phyloP scores from a whole-genome alignment of 2,329 filamentous ascomycete species.

The Aurifilum marmelostoma region DNA sequence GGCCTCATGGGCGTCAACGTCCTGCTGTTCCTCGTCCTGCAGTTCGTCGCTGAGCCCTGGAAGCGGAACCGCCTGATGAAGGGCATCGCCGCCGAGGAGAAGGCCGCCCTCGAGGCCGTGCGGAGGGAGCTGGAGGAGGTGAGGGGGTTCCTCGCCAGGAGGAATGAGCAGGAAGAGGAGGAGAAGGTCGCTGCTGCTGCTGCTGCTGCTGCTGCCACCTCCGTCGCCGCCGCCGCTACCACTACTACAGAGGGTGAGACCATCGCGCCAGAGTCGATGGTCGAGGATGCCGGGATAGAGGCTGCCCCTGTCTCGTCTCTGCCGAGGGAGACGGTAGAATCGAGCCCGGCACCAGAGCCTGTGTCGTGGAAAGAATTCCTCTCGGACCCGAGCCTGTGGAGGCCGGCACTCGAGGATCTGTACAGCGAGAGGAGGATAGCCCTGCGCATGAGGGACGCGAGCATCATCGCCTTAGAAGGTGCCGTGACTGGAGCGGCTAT shows the following conservation, averaged over 20 bases:
- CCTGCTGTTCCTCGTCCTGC: conserved; percentile 80
- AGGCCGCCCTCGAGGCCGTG: conserved; percentile 57
- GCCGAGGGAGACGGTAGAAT: conserved; percentile 27
- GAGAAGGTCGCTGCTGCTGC: conserved; percentile 24
- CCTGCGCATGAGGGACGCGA: conserved; percentile 70
- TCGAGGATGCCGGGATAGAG: conserved; percentile 37
- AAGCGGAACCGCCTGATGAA: conserved; percentile 77
- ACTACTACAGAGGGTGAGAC: not conserved
- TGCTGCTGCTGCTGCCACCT: conserved; percentile 26
- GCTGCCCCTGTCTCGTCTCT: conserved; percentile 19
- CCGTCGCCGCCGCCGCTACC: conserved; percentile 17
- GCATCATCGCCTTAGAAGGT: conserved; percentile 69
- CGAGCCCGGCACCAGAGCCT: conserved; percentile 14
- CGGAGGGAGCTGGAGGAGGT: conserved; percentile 46
- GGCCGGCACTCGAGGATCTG: conserved; percentile 57
- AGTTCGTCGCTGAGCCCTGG: conserved; percentile 94
- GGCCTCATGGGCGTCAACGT: conserved; percentile 97
- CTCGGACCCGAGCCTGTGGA: conserved; percentile 50
- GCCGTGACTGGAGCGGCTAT: conserved; percentile 67
- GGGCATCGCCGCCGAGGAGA: conserved; percentile 80
- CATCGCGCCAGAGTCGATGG: conserved; percentile 31
- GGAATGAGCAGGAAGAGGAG: conserved; percentile 23
- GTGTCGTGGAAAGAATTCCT: conserved; percentile 50
- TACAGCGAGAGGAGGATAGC: conserved; percentile 67
- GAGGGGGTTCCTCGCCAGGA: conserved; percentile 35